Conservation (phyloP, 2,329 filamentous ascomycete genomes). For the Teratosphaeria destructans region DNA sequence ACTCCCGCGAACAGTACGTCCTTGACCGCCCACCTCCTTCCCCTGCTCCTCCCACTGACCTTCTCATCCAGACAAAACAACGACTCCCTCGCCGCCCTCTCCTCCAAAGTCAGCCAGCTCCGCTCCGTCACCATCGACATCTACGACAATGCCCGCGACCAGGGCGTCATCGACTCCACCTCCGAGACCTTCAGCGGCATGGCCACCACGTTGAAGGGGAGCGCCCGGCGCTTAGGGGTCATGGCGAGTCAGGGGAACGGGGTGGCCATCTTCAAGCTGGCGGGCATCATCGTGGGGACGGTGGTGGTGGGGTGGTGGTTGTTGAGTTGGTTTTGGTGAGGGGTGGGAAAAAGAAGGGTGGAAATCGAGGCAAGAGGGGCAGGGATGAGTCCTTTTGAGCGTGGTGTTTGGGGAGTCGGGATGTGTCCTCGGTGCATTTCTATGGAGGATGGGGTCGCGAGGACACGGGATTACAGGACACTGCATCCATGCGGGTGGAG, state of each 20-base stretch:
- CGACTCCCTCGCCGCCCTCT: slow-evolving; percentile 81
- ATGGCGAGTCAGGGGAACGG: slow-evolving; percentile 91
- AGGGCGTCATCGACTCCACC: slow-evolving; percentile 78
- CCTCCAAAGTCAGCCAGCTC: slow-evolving; percentile 80
- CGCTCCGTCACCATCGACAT: slow-evolving; percentile 95
- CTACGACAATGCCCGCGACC: slow-evolving; percentile 86
- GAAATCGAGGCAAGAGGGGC: background rate
- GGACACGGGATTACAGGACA: background rate
- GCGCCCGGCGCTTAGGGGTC: slow-evolving; percentile 67
- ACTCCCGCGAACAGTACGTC: slow-evolving; percentile 48
- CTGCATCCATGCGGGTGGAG: background rate
- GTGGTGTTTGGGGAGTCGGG: background rate
- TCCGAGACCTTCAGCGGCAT: slow-evolving; percentile 88
- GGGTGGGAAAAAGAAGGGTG: background rate
- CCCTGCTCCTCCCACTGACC: background rate
- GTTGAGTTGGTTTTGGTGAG: slow-evolving; percentile 24
- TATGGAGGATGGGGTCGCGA: no score
- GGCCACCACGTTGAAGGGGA: slow-evolving; percentile 71
- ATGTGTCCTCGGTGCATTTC: background rate
- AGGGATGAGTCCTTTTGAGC: background rate
- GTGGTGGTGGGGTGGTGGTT: slow-evolving; percentile 71
- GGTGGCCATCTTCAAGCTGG: slow-evolving; percentile 79
- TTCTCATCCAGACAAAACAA: slow-evolving; percentile 65
- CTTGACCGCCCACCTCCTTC: background rate
- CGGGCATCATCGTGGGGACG: slow-evolving; percentile 64